Conservation (phyloP, 2,329 filamentous ascomycete genomes). For the Colletotrichum lupini region DNA sequence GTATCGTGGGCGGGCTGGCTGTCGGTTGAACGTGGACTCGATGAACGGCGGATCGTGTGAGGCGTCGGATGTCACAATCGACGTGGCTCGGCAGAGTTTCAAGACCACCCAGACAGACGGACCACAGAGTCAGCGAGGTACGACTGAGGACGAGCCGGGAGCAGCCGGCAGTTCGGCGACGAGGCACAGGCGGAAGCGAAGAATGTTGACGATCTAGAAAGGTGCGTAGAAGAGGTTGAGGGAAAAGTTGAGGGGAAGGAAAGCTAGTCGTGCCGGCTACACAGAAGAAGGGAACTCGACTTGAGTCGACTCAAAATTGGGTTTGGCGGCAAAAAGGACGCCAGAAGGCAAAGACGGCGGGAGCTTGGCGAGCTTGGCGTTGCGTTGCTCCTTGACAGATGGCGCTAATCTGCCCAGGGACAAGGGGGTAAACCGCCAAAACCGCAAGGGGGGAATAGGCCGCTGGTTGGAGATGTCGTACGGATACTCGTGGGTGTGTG, state of each 20-base stretch:
- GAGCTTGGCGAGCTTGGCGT: neutral
- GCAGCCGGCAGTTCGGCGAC: neutral
- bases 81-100: conserved; percentile 8
- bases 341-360: neutral
- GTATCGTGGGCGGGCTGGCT: neutral
- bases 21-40: neutral
- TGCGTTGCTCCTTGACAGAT: neutral
- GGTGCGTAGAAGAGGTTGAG: neutral
- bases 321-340: neutral
- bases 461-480: neutral
- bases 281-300: neutral
- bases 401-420: neutral
- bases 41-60: neutral
- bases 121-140: neutral
- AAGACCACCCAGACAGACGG: conserved; percentile 11
- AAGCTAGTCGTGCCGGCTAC: neutral
- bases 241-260: neutral
- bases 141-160: neutral
- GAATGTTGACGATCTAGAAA: neutral
- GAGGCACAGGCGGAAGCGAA: neutral
- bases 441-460: neutral
- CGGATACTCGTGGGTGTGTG: neutral
- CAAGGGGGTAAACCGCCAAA: neutral
- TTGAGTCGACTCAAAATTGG: neutral
- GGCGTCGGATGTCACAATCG: neutral